phyloP scores from a whole-genome alignment of 345 rosid species.

The Eucalyptus curtisii region DNA sequence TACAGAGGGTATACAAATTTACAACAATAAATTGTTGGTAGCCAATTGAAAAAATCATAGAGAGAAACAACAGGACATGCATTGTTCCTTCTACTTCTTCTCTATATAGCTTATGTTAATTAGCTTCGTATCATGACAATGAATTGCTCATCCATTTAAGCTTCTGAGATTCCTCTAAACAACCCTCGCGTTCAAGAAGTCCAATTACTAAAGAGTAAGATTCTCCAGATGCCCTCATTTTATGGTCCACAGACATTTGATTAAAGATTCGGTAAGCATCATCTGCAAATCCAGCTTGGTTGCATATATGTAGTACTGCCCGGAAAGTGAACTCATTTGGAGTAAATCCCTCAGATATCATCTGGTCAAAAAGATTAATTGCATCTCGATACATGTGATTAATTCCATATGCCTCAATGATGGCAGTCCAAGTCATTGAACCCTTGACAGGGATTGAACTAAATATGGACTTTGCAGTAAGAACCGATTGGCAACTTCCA shows the following conservation, averaged over 20 bases:
- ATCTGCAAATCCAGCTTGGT: constrained; percentile 56
- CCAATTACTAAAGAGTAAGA: constrained; percentile 25
- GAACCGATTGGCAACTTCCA: constrained; percentile 41
- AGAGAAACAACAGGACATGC: not conserved
- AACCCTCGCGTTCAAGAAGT: constrained; percentile 28
- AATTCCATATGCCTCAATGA: constrained; percentile 52
- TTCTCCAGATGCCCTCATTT: constrained; percentile 30
- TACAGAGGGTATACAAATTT: not conserved
- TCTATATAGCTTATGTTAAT: not conserved
- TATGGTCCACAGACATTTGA: constrained; percentile 30
- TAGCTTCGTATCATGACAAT: not conserved
- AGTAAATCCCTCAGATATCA: constrained; percentile 44
- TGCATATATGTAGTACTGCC: constrained; percentile 51
- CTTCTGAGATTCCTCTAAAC: constrained; percentile 29
- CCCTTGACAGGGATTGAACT: constrained; percentile 55
- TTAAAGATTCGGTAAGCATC: constrained; percentile 47
- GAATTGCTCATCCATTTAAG: constrained; percentile 11
- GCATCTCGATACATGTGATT: constrained; percentile 34
- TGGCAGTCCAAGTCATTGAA: constrained; percentile 69
- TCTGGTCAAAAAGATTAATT: constrained; percentile 38
- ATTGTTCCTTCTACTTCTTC: not conserved
- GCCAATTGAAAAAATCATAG: not conserved
- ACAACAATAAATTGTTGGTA: not conserved
- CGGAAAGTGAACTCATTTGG: constrained; percentile 61
- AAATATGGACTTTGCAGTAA: constrained; percentile 36